phyloP scores from a whole-genome alignment of 2,329 filamentous ascomycete genomes.

The Zasmidium angulare region DNA sequence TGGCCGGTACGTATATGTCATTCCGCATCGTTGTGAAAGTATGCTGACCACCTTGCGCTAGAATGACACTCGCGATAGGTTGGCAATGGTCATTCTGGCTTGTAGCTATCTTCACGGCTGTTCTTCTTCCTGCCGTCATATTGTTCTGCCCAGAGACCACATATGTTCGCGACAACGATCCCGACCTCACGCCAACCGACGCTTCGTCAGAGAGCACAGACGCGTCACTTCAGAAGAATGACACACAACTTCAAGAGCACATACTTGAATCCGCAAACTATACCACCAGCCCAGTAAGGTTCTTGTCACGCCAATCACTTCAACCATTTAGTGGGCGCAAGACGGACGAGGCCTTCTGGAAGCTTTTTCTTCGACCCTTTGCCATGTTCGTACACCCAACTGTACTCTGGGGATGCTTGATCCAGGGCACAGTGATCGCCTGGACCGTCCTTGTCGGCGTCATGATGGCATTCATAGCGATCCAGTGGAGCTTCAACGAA shows the following conservation, averaged over 20 bases:
- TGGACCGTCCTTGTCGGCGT: conserved; percentile 75
- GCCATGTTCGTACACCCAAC: not conserved
- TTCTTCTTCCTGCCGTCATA: conserved; percentile 66
- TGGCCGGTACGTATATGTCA: conserved; percentile 54
- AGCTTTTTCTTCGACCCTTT: not conserved
- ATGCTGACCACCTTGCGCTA: not conserved
- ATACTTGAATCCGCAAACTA: not conserved
- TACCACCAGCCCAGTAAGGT: not conserved
- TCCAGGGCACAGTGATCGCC: not conserved
- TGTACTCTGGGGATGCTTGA: not conserved
- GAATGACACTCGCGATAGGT: conserved; percentile 45
- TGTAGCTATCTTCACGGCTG: conserved; percentile 74
- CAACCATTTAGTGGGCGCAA: not conserved
- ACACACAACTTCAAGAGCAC: not conserved
- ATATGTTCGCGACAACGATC: conserved; percentile 54
- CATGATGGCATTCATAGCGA: conserved; percentile 72
- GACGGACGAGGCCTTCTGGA: not conserved
- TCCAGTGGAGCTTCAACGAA: conserved; percentile 77
- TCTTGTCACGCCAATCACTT: not conserved
- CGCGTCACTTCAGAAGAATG: not conserved
- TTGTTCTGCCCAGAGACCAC: conserved; percentile 82
- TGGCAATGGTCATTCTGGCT: conserved; percentile 87
- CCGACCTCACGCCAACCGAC: not conserved
- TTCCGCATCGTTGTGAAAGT: not conserved
- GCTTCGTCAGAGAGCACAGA: not conserved